Conservation (phyloP, 2,329 filamentous ascomycete species). For the Nigrospora osmanthi region DNA sequence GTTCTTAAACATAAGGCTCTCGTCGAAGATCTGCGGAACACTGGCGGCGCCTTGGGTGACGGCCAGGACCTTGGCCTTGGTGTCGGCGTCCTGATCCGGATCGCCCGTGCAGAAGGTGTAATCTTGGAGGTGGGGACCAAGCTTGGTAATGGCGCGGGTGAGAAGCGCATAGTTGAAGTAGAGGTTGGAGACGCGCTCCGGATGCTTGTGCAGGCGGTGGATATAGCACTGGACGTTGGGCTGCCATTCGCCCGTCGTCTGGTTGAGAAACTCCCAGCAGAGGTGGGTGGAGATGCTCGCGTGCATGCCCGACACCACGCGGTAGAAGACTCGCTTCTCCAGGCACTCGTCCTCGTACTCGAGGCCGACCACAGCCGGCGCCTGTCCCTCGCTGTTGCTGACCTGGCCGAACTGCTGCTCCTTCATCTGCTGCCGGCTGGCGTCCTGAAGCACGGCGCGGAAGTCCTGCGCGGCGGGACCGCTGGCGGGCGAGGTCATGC, state of each 20-base stretch:
- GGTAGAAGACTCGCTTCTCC: slow-evolving; percentile 98
- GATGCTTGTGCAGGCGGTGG: slow-evolving; percentile 71
- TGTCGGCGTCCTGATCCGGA: slow-evolving; percentile 65
- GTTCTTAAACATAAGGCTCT: slow-evolving; percentile 88
- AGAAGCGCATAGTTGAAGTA: slow-evolving; percentile 99
- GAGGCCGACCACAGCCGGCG: slow-evolving; percentile 55
- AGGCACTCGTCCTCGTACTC: slow-evolving; percentile 87
- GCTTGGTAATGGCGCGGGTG: slow-evolving; percentile 82
- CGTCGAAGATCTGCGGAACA: slow-evolving; percentile 81
- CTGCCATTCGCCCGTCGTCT: slow-evolving; percentile 87
- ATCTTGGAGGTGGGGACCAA: slow-evolving; percentile 69
- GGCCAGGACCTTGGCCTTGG: slow-evolving; percentile 72
- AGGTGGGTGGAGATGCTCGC: slow-evolving; percentile 94
- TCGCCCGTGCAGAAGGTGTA: slow-evolving; percentile 95
- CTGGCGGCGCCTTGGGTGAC: slow-evolving; percentile 65
- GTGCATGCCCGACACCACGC: slow-evolving; percentile 95
- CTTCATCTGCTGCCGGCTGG: slow-evolving; percentile 52
- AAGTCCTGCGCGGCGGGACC: slow-evolving; percentile 53
- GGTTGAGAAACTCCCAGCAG: slow-evolving; percentile 93
- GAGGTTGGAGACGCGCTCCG: slow-evolving; percentile 90
- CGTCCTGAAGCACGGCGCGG: slow-evolving; percentile 51
- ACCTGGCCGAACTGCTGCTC: slow-evolving; percentile 43
- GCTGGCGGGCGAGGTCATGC: slow-evolving; percentile 30
- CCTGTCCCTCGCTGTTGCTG: slow-evolving; percentile 36
- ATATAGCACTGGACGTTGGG: slow-evolving; percentile 89